Percentiles rank a stretch among this genome's conserved stretches.
phyloP scores from a whole-genome alignment of 345 rosid genomes.

The Turnera subulata region DNA sequence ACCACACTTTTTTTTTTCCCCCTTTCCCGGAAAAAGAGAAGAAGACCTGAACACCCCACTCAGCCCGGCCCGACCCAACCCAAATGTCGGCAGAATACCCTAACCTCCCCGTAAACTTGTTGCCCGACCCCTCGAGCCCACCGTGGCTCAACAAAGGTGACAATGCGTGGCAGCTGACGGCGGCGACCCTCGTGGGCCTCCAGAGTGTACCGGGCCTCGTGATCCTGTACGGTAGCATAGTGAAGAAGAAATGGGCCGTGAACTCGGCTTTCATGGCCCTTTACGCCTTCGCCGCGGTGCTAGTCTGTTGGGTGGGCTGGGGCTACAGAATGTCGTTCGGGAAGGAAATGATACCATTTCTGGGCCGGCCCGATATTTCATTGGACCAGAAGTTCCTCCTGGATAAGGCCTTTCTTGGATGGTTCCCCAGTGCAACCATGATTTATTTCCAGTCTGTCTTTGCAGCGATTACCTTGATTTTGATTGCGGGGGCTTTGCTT shows the following conservation, averaged over 20 bases:
- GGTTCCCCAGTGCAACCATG: conserved; percentile 60
- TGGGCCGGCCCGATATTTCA: conserved; percentile 40
- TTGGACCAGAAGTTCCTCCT: conserved; percentile 40
- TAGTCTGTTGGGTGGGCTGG: conserved; percentile 71
- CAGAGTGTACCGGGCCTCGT: conserved; percentile 70
- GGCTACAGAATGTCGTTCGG: conserved; percentile 58
- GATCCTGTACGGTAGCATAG: conserved; percentile 62
- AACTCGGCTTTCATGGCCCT: conserved; percentile 79
- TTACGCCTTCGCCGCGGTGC: conserved; percentile 58
- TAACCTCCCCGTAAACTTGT: conserved; percentile 35
- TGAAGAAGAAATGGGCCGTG: conserved; percentile 75
- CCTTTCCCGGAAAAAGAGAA: not conserved
- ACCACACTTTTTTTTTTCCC: not conserved
- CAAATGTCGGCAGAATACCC: conserved; percentile 6
- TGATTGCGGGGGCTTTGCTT: conserved; percentile 55
- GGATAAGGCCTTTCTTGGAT: conserved; percentile 3
- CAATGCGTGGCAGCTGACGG: conserved; percentile 71
- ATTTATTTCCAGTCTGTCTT: conserved; percentile 58
- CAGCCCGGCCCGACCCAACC: not conserved
- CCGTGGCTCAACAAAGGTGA: conserved; percentile 63
- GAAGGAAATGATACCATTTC: conserved; percentile 28
- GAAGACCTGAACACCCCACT: not conserved
- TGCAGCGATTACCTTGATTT: conserved; percentile 58
- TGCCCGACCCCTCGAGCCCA: conserved; percentile 38
- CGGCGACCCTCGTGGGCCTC: conserved; percentile 55